These are phyloP conservation scores for Flagelloscypha sp. DNA, from an alignment of 768 basidiomycete species.

Conservation along the genomic window DNA sequence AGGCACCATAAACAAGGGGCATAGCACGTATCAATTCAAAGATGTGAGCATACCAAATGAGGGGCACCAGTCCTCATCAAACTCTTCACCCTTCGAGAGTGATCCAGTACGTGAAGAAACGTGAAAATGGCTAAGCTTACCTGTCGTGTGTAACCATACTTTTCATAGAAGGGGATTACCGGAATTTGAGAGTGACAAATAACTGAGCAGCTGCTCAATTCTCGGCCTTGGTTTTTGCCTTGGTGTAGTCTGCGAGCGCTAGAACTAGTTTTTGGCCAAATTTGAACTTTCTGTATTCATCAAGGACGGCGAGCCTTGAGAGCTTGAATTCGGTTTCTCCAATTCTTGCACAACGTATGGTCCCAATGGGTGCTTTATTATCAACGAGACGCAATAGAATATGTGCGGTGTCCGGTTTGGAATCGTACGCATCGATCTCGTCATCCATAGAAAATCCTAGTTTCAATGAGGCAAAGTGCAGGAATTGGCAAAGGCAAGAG, in stretches of 20 bases:
- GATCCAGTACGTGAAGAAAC: slow-evolving; percentile 17
- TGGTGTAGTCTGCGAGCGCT: slow-evolving; percentile 52
- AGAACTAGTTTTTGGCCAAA: slow-evolving; percentile 64
- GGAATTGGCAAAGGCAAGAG: no score
- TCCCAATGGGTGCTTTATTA: slow-evolving; percentile 58
- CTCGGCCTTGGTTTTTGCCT: slow-evolving; percentile 27
- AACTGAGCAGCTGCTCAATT: slow-evolving; percentile 24
- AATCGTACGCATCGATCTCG: slow-evolving; percentile 66
- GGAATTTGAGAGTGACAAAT: slow-evolving; percentile 65
- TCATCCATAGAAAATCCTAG: no score
- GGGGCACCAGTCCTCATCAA: slow-evolving; percentile 80
- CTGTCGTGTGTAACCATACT: slow-evolving; percentile 67
- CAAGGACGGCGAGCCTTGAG: slow-evolving; percentile 59
- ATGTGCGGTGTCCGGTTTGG: slow-evolving; percentile 52
- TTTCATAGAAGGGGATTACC: slow-evolving; percentile 67
- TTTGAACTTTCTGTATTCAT: slow-evolving; percentile 50
- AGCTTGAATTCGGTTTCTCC: slow-evolving; percentile 57
- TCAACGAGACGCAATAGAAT: slow-evolving; percentile 62
- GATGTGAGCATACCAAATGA: no score
- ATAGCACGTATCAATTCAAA: no score
- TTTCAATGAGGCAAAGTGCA: no score
- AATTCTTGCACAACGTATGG: slow-evolving; percentile 45
- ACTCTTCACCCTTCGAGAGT: slow-evolving; percentile 50
- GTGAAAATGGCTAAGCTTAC: slow-evolving; percentile 28
- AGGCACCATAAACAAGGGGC: no score